Evolutionary conservation across 257 asterid genomes (phyloP).

Genomic region (Thymus mandschuricus): DNA sequence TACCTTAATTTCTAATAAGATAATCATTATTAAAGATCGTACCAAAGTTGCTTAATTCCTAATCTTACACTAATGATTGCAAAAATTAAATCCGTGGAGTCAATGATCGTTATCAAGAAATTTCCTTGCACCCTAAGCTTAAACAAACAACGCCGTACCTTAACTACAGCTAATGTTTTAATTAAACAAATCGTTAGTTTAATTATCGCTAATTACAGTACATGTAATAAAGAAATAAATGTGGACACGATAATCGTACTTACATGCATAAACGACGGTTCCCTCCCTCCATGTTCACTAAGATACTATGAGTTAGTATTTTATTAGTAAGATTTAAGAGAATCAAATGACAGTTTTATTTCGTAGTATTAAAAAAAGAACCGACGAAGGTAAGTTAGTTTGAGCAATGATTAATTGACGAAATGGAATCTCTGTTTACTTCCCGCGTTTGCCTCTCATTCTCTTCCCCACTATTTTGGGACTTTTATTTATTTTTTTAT

Average conservation of each 20-base stretch:
- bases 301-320: background rate
- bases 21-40: background rate
- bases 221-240: too few relatives aligned
- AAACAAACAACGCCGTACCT: too few relatives aligned
- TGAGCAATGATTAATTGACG: background rate
- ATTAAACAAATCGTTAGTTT: too few relatives aligned
- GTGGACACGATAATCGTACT: background rate
- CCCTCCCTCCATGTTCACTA: background rate
- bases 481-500: too few relatives aligned
- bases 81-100: background rate
- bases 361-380: background rate
- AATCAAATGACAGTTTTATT: background rate
- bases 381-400: background rate
- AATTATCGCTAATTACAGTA: too few relatives aligned
- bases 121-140: too few relatives aligned
- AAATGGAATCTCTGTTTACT: background rate
- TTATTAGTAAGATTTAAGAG: background rate
- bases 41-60: conserved; percentile 9
- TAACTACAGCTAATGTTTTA: too few relatives aligned
- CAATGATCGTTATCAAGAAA: conserved; percentile 19
- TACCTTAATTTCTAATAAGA: background rate
- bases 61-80: conserved; percentile 30
- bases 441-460: conserved; percentile 16
- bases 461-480: conserved; percentile 15
- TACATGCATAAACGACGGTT: background rate